Base-by-base conservation (phyloP, 2,329 filamentous ascomycete species). In the Thelonectria rubi region DNA sequence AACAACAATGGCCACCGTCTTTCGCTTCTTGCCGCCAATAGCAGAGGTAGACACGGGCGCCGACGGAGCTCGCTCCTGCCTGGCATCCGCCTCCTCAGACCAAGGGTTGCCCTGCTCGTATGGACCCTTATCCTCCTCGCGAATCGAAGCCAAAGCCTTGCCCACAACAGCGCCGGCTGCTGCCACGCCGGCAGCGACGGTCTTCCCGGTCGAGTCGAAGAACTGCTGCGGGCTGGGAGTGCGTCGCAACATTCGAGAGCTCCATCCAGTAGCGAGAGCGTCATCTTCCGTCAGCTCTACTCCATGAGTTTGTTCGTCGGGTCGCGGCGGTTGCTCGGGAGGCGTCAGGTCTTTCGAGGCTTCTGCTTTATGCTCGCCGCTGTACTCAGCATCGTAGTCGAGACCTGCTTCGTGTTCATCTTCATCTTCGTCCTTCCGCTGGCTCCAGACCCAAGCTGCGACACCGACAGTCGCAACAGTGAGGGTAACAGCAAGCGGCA, bases 361-460 rank as follows among this genome's bases (percentile, higher is more conserved):
- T 69, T 82, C 85, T 10, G 80, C 74, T 18, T 82, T 80, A 68
- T 84, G 84, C 67, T 82, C 83, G 64, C 83, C 82, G 60, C 85
- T 81, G 56, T 86, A 85, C 69, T 86, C 83, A 60, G 83, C 75
- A 64, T 76, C 76, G 65, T 80, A 80, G 74, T 81, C 80, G 64
- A 82, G 76, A 63, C 82, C 81, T 57, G 82, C 81, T 70, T 81
- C 79, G 56, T 81, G 80, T 55, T 88, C 85, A 51, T 67, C 60
- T 55, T 93, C 89, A 55, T 92, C 89, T 60, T 89, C 86, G 67
- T 91, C 89, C 72, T 85, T 87, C 72, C 92, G 90, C 79, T 97
- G 93, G 76, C 91, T 96, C 93, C 93, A 97, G 63, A 94, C 88
- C 94, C 94, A 98, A 59, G 93, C 93, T 54, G 90, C 94, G 49